Percentiles rank a stretch among this genome's conserved stretches.
These are phyloP conservation scores for Trifolium pratense DNA, from an alignment of 306 rosid genomes.

Conservation along the genomic window DNA sequence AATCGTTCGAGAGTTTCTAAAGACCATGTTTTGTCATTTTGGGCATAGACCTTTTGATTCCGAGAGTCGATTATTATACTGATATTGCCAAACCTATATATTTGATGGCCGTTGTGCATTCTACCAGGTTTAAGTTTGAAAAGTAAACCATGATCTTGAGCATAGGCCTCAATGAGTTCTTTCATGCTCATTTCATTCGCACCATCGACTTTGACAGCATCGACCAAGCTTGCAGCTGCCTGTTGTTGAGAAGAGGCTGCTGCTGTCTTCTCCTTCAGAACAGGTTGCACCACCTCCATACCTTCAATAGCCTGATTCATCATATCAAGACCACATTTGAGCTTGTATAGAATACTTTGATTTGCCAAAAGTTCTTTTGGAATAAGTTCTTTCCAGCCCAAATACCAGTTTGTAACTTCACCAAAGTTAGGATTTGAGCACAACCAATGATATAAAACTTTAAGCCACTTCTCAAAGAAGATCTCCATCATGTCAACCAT, in stretches of 20 bases:
- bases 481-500: constrained; percentile 91
- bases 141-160: constrained; percentile 66
- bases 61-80: constrained; percentile 68
- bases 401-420: constrained; percentile 85
- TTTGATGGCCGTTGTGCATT: constrained; percentile 78
- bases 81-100: constrained; percentile 76
- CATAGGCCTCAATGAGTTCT: constrained; percentile 81
- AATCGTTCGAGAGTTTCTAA: constrained; percentile 67
- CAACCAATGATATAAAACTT: constrained; percentile 83
- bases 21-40: constrained; percentile 66
- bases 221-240: constrained; percentile 61
- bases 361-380: constrained; percentile 81
- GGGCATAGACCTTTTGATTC: constrained; percentile 72
- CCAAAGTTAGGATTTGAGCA: constrained; percentile 79
- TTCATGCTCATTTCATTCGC: constrained; percentile 73
- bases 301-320: constrained; percentile 88
- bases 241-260: constrained; percentile 68
- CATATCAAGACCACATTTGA: constrained; percentile 79
- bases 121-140: constrained; percentile 78
- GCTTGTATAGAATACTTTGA: constrained; percentile 69
- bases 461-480: constrained; percentile 89
- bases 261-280: constrained; percentile 78
- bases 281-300: constrained; percentile 88
- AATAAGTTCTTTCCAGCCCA: constrained; percentile 88
- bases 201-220: constrained; percentile 55